Percentiles rank a stretch among this genome's conserved stretches.
Evolutionary conservation across 352 stramenopile genomes (phyloP).

Genomic region (Phytophthora colocasiae): DNA sequence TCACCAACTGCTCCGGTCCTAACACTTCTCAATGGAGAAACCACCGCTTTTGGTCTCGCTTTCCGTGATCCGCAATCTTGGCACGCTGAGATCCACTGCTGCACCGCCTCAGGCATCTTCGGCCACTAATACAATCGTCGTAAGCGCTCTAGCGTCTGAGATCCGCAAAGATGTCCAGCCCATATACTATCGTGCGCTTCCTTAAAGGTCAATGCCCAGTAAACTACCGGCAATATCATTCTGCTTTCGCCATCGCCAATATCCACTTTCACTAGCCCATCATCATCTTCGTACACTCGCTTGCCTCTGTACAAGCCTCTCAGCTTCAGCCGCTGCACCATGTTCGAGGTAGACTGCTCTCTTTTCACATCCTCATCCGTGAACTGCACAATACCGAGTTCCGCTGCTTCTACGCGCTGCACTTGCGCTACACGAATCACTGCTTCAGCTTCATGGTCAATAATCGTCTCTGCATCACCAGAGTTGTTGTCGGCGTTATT

Average conservation of each 20-base stretch:
- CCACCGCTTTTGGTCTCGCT: conserved; percentile 3
- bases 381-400: too few relatives aligned
- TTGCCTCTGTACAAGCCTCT: too few relatives aligned
- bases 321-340: too few relatives aligned
- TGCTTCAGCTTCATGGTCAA: too few relatives aligned
- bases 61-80: conserved; percentile 30
- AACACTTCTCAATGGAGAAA: conserved; percentile 21
- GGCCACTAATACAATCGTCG: conserved; percentile 8
- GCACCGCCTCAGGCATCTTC: not conserved
- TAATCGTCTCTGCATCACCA: too few relatives aligned
- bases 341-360: too few relatives aligned
- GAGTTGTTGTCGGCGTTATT: too few relatives aligned
- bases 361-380: too few relatives aligned
- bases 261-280: not conserved
- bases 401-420: too few relatives aligned
- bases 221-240: not conserved
- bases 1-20: conserved; percentile 11
- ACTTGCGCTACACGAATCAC: too few relatives aligned
- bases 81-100: conserved; percentile 1
- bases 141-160: not conserved
- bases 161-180: conserved; percentile 2
- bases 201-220: conserved; percentile 10
- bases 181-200: conserved; percentile 17
- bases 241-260: not conserved
- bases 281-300: not conserved